These are phyloP conservation scores for Ampelocalamus luodianensis DNA, from an alignment of 176 grass and related monocot species.

Conservation along the genomic window DNA sequence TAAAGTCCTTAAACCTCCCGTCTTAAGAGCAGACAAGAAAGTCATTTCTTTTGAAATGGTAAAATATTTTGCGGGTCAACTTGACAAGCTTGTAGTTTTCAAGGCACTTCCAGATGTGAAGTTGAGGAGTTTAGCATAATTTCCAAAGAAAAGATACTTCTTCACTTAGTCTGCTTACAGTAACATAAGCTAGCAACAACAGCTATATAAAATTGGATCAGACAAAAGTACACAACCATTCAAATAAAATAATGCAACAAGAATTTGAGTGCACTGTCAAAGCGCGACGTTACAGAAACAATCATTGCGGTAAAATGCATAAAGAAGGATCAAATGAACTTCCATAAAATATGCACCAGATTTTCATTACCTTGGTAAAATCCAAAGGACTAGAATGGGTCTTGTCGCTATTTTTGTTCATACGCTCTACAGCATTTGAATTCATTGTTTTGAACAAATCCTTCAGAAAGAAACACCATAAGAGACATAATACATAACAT, in stretches of 20 bases:
- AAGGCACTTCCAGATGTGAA: not conserved
- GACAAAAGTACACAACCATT: not conserved
- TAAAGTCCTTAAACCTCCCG: constrained; percentile 11
- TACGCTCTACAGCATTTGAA: constrained; percentile 38
- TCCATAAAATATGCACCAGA: constrained; percentile 1
- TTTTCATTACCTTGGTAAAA: constrained; percentile 69
- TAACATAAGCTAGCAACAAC: constrained; percentile 2
- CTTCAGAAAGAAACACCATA: constrained; percentile 51
- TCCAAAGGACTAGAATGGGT: constrained; percentile 70
- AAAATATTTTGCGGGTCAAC: not conserved
- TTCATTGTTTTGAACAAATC: constrained; percentile 99
- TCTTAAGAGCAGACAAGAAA: not conserved
- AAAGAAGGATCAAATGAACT: constrained; percentile 3
- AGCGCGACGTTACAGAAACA: not conserved
- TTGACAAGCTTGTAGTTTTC: constrained; percentile 4
- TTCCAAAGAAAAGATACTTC: constrained; percentile 12
- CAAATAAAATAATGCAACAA: constrained; percentile 29
- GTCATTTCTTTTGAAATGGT: constrained; percentile 1
- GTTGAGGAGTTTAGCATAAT: not conserved
- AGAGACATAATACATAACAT: constrained; percentile 8
- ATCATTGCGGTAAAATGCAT: constrained; percentile 9
- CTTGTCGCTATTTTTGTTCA: constrained; percentile 62
- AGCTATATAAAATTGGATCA: not conserved
- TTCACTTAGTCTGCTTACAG: not conserved
- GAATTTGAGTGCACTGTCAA: not conserved